Base-by-base conservation (phyloP, 208 protist genomes). In the Porcisia hertigi region DNA sequence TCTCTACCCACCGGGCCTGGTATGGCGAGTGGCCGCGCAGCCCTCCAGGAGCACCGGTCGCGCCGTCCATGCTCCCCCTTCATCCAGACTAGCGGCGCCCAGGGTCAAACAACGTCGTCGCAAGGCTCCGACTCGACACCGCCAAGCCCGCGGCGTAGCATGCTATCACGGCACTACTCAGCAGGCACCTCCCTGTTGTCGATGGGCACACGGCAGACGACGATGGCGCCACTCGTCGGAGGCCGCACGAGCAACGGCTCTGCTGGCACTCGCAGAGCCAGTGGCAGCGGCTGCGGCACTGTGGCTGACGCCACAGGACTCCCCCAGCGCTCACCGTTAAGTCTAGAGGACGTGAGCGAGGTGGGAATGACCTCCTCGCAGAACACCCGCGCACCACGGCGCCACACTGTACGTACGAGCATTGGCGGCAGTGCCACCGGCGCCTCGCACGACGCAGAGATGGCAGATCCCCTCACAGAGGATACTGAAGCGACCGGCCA, bases 41-140 rank as follows among this genome's bases (percentile, higher is more conserved):
- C 66, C 9, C 47, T 76, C 71, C 77, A 76, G 71, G 77, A 81
- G 36, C 64, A 69, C 55, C 71, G 71, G 18, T 43, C 71, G 1
- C 77, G 77, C 45, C 71, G 71, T 63, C 77, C 77, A 43, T 71
- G 66, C 57, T 81, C 77, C 8, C 77, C 77, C 52, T 76, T 72
- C 57, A 81, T 58, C 45, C 71, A 76, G 71, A 69, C 65, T n/a
- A 47, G 23, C 47, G 55, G 2, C 65, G 54, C 55, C 43, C 71
- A 70, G 25, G 77, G 71, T 23, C 71, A 45, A 58, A 66, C 64
- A 18, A 67, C 63, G 2, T 73, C 71, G 60, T 76, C 77, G 43
- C 77, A 81, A 25, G 71, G 65, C 14, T 81, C 77, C 1, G 63
- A 81, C 77, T 81, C 77, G 14, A 81, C 77, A 4, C 77, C 77